phyloP scores from a whole-genome alignment of 208 protist genomes.

The Wallacemonas collosoma region DNA sequence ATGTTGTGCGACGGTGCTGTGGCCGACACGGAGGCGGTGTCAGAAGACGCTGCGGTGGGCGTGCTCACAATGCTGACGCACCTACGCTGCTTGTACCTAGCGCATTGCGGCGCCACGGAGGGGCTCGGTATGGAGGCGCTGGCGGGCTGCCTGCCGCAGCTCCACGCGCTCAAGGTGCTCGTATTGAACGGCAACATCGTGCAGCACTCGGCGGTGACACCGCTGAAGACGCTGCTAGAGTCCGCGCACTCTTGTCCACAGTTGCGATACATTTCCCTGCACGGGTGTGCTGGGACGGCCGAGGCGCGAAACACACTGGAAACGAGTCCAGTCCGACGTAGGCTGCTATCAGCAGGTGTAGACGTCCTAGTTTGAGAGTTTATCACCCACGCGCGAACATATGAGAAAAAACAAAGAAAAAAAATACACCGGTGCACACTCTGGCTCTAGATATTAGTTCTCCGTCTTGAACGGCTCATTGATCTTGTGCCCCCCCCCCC shows the following conservation, averaged over 20 bases:
- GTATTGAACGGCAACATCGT: constrained; percentile 56
- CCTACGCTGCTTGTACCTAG: constrained; percentile 50
- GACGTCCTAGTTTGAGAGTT: constrained; percentile 2
- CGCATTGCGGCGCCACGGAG: constrained; percentile 39
- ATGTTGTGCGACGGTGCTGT: constrained; percentile 61
- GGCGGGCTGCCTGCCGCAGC: constrained; percentile 36
- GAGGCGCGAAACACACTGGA: background rate
- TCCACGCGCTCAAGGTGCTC: constrained; percentile 42
- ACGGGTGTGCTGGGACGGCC: background rate
- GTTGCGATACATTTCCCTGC: constrained; percentile 8
- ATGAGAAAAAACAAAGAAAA: background rate
- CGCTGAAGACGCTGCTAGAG: background rate
- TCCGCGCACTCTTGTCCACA: background rate
- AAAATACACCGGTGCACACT: background rate
- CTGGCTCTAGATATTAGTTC: too few relatives aligned
- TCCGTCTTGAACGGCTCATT: too few relatives aligned
- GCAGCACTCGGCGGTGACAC: background rate
- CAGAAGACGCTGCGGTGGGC: constrained; percentile 18
- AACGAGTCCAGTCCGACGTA: background rate
- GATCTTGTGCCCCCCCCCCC: too few relatives aligned
- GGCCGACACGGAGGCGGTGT: background rate
- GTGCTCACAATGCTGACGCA: constrained; percentile 39
- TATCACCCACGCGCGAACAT: background rate
- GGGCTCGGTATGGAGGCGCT: constrained; percentile 68
- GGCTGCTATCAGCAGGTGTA: constrained; percentile 1